Conservation (phyloP, 192 early-diverging fungal genomes). For the Coemansia sp. region DNA sequence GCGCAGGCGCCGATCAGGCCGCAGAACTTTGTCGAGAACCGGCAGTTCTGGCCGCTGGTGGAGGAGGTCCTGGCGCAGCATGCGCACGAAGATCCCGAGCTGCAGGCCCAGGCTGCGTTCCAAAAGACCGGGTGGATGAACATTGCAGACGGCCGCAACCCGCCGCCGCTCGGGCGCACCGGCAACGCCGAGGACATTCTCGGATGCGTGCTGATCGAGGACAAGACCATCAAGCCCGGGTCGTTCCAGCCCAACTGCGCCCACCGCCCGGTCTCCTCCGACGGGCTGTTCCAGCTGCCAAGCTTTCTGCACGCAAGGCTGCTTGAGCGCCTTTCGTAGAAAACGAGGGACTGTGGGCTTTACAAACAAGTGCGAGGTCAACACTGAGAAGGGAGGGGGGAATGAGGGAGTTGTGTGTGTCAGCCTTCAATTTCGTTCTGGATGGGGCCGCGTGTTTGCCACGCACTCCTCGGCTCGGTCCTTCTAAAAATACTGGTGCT, state of each 20-base stretch:
- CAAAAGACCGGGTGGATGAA: conserved; percentile 53
- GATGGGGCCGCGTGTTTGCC: not conserved
- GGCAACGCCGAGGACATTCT: conserved; percentile 45
- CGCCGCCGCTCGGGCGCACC: conserved; percentile 45
- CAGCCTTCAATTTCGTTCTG: not conserved
- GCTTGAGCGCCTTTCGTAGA: conserved; percentile 13
- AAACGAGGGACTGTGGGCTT: not conserved
- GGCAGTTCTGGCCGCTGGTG: conserved; percentile 33
- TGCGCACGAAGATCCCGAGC: conserved; percentile 50
- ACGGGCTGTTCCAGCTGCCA: conserved; percentile 52
- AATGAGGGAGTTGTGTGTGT: not conserved
- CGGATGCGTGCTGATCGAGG: conserved; percentile 36
- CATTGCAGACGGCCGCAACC: conserved; percentile 41
- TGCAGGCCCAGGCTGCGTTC: conserved; percentile 45
- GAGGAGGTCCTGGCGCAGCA: conserved; percentile 24
- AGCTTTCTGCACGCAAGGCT: conserved; percentile 34
- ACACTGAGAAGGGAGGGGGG: too few relatives aligned
- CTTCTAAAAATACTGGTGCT: not conserved
- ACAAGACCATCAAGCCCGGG: conserved; percentile 24
- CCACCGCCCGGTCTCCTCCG: conserved; percentile 35
- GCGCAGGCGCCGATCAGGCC: conserved; percentile 17
- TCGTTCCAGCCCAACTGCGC: conserved; percentile 41
- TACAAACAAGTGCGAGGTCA: not conserved
- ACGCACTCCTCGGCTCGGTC: not conserved
- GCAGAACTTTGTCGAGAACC: conserved; percentile 44